Evolutionary conservation across 176 grass and related monocot species (phyloP).

Genomic region (Themeda triandra): DNA sequence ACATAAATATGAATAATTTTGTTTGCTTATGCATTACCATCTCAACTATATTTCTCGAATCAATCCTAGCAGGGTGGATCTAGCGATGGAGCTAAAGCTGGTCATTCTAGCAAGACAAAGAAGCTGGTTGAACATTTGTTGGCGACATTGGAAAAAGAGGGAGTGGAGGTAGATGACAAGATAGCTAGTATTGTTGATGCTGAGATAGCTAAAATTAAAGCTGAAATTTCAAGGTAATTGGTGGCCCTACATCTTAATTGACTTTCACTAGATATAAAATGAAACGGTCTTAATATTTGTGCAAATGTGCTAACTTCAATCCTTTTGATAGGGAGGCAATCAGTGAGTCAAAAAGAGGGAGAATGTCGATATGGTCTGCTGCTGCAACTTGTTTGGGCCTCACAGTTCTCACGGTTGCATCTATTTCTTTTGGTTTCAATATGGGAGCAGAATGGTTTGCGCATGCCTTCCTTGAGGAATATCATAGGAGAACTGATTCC

Average conservation of each 20-base stretch:
- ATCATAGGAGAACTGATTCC: not conserved
- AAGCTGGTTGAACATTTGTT: not conserved
- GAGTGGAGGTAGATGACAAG: conserved; percentile 10
- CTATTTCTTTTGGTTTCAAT: not conserved
- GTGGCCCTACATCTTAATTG: not conserved
- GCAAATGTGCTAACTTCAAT: not conserved
- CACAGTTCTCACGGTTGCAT: too few species aligned
- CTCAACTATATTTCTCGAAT: not conserved
- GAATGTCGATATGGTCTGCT: too few species aligned
- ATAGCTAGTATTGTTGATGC: not conserved
- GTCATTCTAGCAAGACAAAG: conserved; percentile 7
- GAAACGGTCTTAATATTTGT: not conserved
- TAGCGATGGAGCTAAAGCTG: too few species aligned
- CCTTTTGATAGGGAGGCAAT: not conserved
- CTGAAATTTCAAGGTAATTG: not conserved
- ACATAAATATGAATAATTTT: not conserved
- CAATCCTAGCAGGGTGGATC: conserved; percentile 3
- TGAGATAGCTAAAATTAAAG: not conserved
- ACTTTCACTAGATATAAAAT: not conserved
- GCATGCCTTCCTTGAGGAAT: not conserved
- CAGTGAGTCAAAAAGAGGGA: not conserved
- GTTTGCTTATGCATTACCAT: not conserved
- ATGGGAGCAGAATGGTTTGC: not conserved
- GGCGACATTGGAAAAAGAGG: conserved; percentile 9
- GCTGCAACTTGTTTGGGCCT: too few species aligned